Evolutionary conservation across 192 early-diverging fungal genomes (phyloP).

Genomic region (Haplosporangium gracile): DNA sequence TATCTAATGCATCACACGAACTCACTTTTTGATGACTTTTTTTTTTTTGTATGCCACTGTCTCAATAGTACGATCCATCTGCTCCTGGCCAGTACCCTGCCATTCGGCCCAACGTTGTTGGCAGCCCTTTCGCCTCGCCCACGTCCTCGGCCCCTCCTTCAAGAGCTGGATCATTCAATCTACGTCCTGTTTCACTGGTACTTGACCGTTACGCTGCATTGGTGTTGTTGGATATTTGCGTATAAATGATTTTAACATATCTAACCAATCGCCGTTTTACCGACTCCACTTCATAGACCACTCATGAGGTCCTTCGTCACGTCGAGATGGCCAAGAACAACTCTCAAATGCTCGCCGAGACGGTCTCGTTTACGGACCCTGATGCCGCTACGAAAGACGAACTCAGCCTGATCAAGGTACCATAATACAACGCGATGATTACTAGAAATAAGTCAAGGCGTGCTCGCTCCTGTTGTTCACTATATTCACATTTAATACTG

Average conservation of each 20-base stretch:
- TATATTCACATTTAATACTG: too few species aligned
- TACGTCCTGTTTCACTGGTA: not conserved
- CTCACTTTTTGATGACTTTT: not conserved
- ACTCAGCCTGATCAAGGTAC: conserved; percentile 64
- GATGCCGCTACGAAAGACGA: conserved; percentile 63
- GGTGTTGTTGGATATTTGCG: not conserved
- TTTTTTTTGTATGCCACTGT: too few species aligned
- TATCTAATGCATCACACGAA: not conserved
- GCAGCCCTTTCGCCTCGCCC: not conserved
- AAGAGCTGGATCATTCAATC: not conserved
- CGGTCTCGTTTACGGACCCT: conserved; percentile 66
- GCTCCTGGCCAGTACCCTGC: not conserved
- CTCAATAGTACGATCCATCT: not conserved
- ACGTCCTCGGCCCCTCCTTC: not conserved
- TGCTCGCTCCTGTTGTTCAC: too few species aligned
- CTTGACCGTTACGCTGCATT: not conserved
- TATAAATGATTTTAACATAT: not conserved
- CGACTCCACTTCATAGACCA: conserved; percentile 18
- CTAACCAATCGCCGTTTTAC: not conserved
- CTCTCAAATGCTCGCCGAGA: conserved; percentile 62
- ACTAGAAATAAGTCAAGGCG: too few species aligned
- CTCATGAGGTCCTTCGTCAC: conserved; percentile 56
- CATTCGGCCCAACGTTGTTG: not conserved
- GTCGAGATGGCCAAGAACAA: conserved; percentile 67
- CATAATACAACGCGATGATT: too few species aligned